A percentile compares a stretch with the other conserved stretches of the same genome.
Evolutionary conservation across 2,329 filamentous ascomycete genomes (phyloP).

Genomic region (Diaporthe batatas): DNA sequence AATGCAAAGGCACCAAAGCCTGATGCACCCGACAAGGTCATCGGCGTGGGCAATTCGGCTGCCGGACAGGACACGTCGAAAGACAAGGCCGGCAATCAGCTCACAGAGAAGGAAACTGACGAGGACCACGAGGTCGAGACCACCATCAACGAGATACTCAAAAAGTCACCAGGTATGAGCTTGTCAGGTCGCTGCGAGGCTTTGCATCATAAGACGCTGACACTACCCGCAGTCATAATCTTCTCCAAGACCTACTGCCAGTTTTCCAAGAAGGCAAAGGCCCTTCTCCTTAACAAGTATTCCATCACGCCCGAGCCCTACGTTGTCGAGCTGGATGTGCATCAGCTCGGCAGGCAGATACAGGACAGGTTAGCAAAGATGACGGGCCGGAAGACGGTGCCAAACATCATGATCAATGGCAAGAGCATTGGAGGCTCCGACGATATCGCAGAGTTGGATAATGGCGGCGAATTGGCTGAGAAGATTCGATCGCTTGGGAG

Average conservation of each 20-base stretch:
- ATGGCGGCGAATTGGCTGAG: conserved; percentile 73
- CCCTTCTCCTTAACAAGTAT: conserved; percentile 86
- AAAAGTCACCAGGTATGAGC: conserved; percentile 82
- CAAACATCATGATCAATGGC: conserved; percentile 90
- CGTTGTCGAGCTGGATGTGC: conserved; percentile 90
- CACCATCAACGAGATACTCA: conserved; percentile 84
- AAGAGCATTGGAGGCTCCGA: conserved; percentile 92
- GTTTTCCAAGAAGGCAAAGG: conserved; percentile 86
- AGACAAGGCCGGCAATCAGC: conserved; percentile 55
- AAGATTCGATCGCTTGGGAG: conserved; percentile 75
- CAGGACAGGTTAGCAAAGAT: conserved; percentile 79
- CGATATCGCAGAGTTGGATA: conserved; percentile 81
- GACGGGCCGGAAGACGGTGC: conserved; percentile 88
- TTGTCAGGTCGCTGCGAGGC: conserved; percentile 31
- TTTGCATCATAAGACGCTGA: conserved; percentile 41
- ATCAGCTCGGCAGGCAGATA: conserved; percentile 78
- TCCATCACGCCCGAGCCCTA: conserved; percentile 83
- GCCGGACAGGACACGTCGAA: conserved; percentile 62
- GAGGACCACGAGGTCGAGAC: conserved; percentile 75
- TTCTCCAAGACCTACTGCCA: conserved; percentile 97
- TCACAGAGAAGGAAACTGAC: conserved; percentile 62
- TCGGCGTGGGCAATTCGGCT: conserved; percentile 71
- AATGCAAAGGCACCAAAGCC: conserved; percentile 76
- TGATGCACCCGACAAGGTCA: conserved; percentile 68
- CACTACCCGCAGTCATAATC: conserved; percentile 77